Conservation (phyloP, 2,329 filamentous ascomycete genomes). For the Alternaria sp. region DNA sequence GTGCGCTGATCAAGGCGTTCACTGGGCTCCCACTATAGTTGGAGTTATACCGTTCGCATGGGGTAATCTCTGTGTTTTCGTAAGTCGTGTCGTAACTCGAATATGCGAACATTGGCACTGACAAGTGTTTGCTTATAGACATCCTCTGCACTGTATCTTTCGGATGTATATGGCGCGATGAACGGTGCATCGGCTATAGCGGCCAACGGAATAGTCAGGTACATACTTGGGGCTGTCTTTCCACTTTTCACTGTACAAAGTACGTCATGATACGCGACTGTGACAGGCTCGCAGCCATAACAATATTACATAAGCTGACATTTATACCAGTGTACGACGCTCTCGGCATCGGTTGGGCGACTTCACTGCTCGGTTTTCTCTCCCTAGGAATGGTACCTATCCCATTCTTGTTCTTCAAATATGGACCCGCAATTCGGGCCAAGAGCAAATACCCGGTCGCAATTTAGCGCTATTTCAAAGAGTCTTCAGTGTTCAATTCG, state of each 20-base stretch:
- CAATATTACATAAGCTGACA: background rate
- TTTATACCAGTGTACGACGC: slow-evolving; percentile 37
- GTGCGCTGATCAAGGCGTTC: slow-evolving; percentile 57
- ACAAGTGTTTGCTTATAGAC: slow-evolving; percentile 35
- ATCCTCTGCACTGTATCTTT: slow-evolving; percentile 39
- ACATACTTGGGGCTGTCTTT: slow-evolving; percentile 46
- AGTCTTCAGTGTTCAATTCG: background rate
- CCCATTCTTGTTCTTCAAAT: slow-evolving; percentile 40
- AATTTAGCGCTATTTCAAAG: background rate
- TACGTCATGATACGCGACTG: slow-evolving; percentile 14
- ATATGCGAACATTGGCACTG: background rate
- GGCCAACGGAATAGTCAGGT: slow-evolving; percentile 51
- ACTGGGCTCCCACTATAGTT: slow-evolving; percentile 59
- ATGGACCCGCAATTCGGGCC: slow-evolving; percentile 32
- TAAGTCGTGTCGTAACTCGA: slow-evolving; percentile 48
- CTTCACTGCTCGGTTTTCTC: slow-evolving; percentile 51
- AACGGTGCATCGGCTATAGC: slow-evolving; percentile 50
- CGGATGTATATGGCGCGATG: slow-evolving; percentile 44
- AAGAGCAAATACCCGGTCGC: slow-evolving; percentile 32
- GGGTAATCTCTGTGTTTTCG: slow-evolving; percentile 68
- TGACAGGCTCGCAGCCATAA: background rate
- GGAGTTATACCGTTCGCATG: slow-evolving; percentile 66
- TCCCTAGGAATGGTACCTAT: slow-evolving; percentile 46
- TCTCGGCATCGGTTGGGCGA: slow-evolving; percentile 52
- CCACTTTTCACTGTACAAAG: slow-evolving; percentile 51